phyloP scores from a whole-genome alignment of 1,284 basidiomycete species.

The Tremellales sp. region DNA sequence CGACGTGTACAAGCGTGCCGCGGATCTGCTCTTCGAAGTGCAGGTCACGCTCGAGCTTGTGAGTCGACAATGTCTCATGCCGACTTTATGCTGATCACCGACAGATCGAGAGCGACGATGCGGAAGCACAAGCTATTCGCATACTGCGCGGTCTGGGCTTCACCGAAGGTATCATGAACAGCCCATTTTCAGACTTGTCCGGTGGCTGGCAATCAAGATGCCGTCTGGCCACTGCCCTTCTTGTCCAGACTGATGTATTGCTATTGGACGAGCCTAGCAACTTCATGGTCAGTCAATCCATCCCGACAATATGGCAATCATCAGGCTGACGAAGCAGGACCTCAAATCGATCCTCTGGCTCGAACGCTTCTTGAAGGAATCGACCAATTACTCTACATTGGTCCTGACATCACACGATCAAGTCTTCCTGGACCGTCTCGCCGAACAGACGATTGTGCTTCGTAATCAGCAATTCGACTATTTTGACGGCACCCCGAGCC shows the following conservation, averaged over 20 bases:
- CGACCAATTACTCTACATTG: conserved; percentile 43
- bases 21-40: conserved; percentile 47
- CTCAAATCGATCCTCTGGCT: conserved; percentile 50
- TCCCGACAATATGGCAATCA: background rate
- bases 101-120: conserved; percentile 49
- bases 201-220: conserved; percentile 69
- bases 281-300: conserved; percentile 41
- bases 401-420: conserved; percentile 67
- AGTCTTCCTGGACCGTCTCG: conserved; percentile 62
- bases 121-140: conserved; percentile 57
- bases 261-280: conserved; percentile 51
- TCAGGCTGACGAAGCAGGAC: conserved; percentile 21
- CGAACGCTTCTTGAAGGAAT: conserved; percentile 52
- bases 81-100: background rate
- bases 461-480: conserved; percentile 58
- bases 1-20: conserved; percentile 33
- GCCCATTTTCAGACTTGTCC: conserved; percentile 55
- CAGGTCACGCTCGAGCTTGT: conserved; percentile 50
- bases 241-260: conserved; percentile 50
- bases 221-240: conserved; percentile 50
- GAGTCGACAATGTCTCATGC: conserved; percentile 3
- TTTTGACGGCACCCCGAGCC: conserved; percentile 55
- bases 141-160: conserved; percentile 68
- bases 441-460: conserved; percentile 65
- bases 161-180: conserved; percentile 53